Percentiles rank a stretch among this genome's conserved stretches.
Conservation (phyloP, 2,329 filamentous ascomycete genomes). For the Epichloe amarillans region DNA sequence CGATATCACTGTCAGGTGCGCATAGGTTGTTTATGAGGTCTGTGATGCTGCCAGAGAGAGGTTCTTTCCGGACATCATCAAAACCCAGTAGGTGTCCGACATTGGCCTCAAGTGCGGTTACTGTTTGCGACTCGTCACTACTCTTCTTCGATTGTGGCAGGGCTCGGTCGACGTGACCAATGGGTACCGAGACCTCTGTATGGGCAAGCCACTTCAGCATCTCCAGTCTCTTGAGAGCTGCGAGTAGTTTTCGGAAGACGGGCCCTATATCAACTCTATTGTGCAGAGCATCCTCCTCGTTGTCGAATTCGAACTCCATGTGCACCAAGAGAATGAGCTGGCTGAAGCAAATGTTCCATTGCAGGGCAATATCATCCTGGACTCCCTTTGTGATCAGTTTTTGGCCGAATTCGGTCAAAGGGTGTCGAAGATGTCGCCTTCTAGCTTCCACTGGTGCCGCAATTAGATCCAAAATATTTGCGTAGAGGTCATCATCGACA, state of each 20-base stretch:
- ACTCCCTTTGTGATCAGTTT: conserved; percentile 62
- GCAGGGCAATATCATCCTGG: conserved; percentile 63
- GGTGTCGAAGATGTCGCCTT: conserved; percentile 32
- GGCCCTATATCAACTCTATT: conserved; percentile 50
- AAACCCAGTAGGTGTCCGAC: conserved; percentile 52
- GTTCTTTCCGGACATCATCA: conserved; percentile 33
- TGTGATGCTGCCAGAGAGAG: conserved; percentile 47
- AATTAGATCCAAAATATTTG: conserved; percentile 34
- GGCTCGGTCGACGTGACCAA: conserved; percentile 25
- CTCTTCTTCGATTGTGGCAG: conserved; percentile 26
- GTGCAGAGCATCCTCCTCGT: conserved; percentile 52
- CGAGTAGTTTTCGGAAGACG: conserved; percentile 57
- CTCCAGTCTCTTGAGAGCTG: conserved; percentile 59
- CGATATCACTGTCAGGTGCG: conserved; percentile 51
- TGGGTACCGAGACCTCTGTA: conserved; percentile 40
- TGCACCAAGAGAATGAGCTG: conserved; percentile 74
- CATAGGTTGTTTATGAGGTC: conserved; percentile 54
- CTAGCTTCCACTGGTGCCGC: conserved; percentile 31
- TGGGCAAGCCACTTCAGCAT: conserved; percentile 57
- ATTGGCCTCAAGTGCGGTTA: conserved; percentile 47
- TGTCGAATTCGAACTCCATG: conserved; percentile 71
- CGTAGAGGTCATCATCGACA: conserved; percentile 42
- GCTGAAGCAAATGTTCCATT: conserved; percentile 64
- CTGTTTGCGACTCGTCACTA: conserved; percentile 31
- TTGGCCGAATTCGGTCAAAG: conserved; percentile 62